phyloP scores from a whole-genome alignment of 177 flowering plant genomes.

The Vitis hybrid region DNA sequence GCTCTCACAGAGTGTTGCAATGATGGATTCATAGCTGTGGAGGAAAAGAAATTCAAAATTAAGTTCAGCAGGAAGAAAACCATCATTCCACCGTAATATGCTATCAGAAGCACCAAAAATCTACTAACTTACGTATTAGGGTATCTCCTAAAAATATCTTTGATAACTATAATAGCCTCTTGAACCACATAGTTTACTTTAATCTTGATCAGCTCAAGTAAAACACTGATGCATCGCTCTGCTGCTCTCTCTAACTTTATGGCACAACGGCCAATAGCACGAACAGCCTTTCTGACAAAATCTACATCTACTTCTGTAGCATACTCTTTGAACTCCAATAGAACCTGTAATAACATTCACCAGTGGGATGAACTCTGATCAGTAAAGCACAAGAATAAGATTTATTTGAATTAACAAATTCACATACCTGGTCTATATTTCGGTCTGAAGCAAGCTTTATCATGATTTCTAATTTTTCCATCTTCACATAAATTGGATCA shows the following conservation, averaged over 20 bases:
- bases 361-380: neutral
- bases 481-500: constrained; percentile 98
- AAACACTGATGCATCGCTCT: constrained; percentile 96
- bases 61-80: constrained; percentile 10
- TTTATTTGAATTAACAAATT: neutral
- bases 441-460: constrained; percentile 99
- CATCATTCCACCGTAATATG: neutral
- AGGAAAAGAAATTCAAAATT: constrained; percentile 9
- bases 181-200: constrained; percentile 99
- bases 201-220: constrained; percentile 97
- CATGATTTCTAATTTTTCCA: constrained; percentile 99
- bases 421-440: constrained; percentile 89
- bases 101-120: neutral
- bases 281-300: constrained; percentile 99
- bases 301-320: constrained; percentile 99
- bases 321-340: constrained; percentile 98
- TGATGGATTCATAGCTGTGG: constrained; percentile 93
- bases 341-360: constrained; percentile 50
- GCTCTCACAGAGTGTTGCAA: constrained; percentile 99
- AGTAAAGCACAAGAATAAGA: neutral
- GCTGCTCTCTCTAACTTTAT: constrained; percentile 98
- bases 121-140: constrained; percentile 80
- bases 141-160: constrained; percentile 97
- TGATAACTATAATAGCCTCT: constrained; percentile 98
- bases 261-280: constrained; percentile 99